Evolutionary conservation across 495 filamentous ascomycete species (phyloP), one percentile per base, ranked within the genome.

Genomic region (Annulohypoxylon stygium): DNA sequence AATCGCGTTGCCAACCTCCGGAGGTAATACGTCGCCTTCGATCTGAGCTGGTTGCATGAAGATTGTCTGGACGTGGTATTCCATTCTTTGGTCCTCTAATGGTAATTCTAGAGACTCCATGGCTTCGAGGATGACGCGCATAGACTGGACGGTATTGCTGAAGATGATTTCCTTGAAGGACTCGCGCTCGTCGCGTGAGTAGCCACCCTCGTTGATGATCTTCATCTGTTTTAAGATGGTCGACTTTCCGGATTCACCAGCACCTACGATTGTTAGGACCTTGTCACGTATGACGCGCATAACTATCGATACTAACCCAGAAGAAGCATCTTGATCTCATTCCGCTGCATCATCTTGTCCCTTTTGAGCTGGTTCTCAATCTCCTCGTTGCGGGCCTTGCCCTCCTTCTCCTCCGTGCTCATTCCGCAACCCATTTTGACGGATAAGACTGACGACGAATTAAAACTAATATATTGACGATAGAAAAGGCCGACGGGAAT

Each of bases 321-420:
- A 81, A 99, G 88, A 79, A 99, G 86, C 94, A 99, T 97, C 89
- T 99, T 99, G 83, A 99, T 97, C 84, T 99, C 96, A 75, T 97
- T 97, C 75, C 94, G 89, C 85, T 97, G 93, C 87, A 93, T 89
- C 90, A 97, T 91, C 86, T 93, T 95, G 82, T 99, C 96, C 80
- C 91, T 88, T 86, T 97, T 97, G 78, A 99, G 86, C 87, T 95
- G 92, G 83, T 97, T 98, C 84, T 99, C 96, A 79, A 99, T 99
- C 90, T 97, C 94, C 87, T 98, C 96, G 83, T 99, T 98, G 76
- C 95, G 90, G 83, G 93, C 90, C 92, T 97, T 98, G 84, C 96
- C 97, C 93, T 99, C 96, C 93, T 97, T 98, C 86, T 98, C 96
- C 88, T 98, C 96, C 77, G 97, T 97, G 79, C 97, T 98, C 94